Evolutionary conservation across 2,329 filamentous ascomycete species (phyloP), one percentile per base, ranked within the genome.

Genomic region (Cladosporium sp.): DNA sequence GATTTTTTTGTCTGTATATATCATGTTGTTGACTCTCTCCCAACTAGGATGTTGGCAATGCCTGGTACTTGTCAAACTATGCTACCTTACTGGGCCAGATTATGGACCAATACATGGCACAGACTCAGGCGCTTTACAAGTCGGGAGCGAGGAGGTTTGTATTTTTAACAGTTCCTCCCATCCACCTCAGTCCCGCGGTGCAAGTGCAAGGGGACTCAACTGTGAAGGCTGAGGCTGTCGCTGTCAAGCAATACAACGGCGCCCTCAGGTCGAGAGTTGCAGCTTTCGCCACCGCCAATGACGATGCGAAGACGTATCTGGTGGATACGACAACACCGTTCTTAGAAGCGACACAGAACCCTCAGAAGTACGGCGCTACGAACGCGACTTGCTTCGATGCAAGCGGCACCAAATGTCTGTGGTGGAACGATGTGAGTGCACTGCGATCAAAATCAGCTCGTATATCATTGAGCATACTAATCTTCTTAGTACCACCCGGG

Each of bases 171-270:
- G 71, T 76, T 1, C 71, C 71, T 15, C 67, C 75, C 0, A 62
- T 83, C 3, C 72, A 84, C 50, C 70, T 76, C 8, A 73, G 73
- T 33, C 80, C 80, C 0, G 56, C 77, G 45, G 75, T 72, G 0
- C 57, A 72, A 7, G 67, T 60, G 1, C 70, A 76, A 49, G 71
- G 63, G 3, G 54, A 59, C 0, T 60, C 63, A 9, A 57, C 60
- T 3, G 57, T 64, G 7, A 57, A 60, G 27, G 56, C 62, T 20
- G 67, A 70, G 47, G 64, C 43, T 9, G 43, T 39, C 9, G 50
- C 30, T 6, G 33, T 49, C 13, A 36, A 42, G 4, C 38, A 41
- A n/a, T 49, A 42, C 47, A 48, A 40, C 25, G 43, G 30, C 32
- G 43, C 43, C 20, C 25, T 48, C 7, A 48, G 18, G 15, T 19